Conservation (phyloP, 176 grass and related monocot genomes). For the Phyllostachys edulis region DNA sequence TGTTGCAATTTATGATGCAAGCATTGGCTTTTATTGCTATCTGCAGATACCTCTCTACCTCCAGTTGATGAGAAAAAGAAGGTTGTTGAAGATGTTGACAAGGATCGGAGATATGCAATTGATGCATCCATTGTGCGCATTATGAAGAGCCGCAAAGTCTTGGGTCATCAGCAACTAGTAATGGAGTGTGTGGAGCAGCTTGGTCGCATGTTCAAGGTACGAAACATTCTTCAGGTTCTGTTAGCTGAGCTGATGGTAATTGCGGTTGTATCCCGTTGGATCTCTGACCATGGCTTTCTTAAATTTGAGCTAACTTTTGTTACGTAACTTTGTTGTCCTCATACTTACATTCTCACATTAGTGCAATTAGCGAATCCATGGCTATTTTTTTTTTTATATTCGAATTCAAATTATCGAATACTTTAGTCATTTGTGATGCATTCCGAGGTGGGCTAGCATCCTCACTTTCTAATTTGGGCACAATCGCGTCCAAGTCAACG, state of each 20-base stretch:
- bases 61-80: constrained; percentile 93
- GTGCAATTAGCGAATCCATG: background rate
- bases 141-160: constrained; percentile 94
- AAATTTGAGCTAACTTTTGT: background rate
- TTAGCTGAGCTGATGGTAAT: constrained; percentile 12
- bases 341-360: background rate
- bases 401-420: background rate
- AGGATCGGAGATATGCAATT: constrained; percentile 79
- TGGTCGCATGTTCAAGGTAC: constrained; percentile 87
- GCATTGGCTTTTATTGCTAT: background rate
- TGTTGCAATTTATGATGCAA: background rate
- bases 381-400: background rate
- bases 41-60: constrained; percentile 67
- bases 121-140: constrained; percentile 89
- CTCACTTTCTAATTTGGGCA: background rate
- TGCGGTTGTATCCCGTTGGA: background rate
- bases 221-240: background rate
- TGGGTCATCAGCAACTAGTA: constrained; percentile 75
- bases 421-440: constrained; percentile 6
- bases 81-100: constrained; percentile 90
- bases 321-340: background rate
- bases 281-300: background rate
- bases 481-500: too few species aligned
- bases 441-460: background rate
- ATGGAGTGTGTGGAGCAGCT: constrained; percentile 90